Evolutionary conservation across 2,329 filamentous ascomycete species (phyloP), one percentile per base, ranked within the genome.

Genomic region (Cladophialophora exuberans): DNA sequence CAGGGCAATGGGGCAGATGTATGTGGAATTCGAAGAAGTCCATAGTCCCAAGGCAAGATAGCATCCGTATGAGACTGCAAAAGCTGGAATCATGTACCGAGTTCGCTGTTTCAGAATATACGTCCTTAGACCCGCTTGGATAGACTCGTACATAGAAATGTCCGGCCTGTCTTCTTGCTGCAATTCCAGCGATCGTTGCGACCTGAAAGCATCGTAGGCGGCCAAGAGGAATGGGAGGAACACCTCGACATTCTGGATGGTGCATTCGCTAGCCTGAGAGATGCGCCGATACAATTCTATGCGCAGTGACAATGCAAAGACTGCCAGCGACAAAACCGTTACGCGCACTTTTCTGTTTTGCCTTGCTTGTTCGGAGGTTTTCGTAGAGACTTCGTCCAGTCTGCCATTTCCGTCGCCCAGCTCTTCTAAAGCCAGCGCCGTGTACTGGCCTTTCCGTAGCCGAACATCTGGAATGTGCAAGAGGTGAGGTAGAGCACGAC

Each of bases 1-100:
- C 25, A 71, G 68, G 1, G 68, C 63, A 9, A 72, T 65, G 1
- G 78, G 73, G 61, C 79, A 82, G 18, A 82, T 78, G 54, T 77
- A 78, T 3, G 77, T 79, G 13, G 77, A 79, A 35, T 66, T 62
- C 13, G 69, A 72, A 39, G 68, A 71, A 33, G 64, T 56, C 6
- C 69, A 65, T 13, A 75, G 66, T 1, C 66, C 65, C 11, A 70
- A 62, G 4, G 69, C 67, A 26, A 74, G 50, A 35, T 73, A 64
- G 4, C 73, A 72, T 6, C 74, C 72, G 6, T 73, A 38, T 25
- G 70, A 67, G 3, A 79, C 58, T 6, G 76, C 56, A 4, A 66
- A 56, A 1, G 74, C 68, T 0, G 74, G 65, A 17, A 74, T 62
- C 1, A 79, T 35, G 54, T 72, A 74, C 51, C 72, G 66, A 28